Percentiles rank a stretch among this genome's conserved stretches.
Conservation (phyloP, 345 rosid genomes). For the Eucalyptus tenuipes region DNA sequence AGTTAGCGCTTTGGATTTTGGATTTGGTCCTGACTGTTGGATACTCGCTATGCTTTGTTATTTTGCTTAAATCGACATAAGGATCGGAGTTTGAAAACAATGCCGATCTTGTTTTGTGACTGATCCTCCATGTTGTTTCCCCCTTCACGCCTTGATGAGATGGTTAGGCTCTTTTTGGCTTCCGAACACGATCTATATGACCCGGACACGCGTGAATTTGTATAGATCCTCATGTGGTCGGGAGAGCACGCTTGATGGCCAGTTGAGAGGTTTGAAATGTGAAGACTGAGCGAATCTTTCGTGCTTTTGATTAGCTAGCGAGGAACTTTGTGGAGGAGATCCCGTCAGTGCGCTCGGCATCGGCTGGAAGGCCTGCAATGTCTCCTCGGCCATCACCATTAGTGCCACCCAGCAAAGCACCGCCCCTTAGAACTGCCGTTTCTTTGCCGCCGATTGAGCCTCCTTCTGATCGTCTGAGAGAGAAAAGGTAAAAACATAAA, state of each 20-base stretch:
- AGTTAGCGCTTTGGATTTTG: neutral
- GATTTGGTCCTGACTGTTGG: neutral
- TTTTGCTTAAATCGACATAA: neutral
- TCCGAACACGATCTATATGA: neutral
- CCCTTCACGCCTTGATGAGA: neutral
- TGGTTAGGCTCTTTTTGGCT: neutral
- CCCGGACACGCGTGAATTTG: neutral
- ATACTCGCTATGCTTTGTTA: neutral
- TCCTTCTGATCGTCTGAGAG: slow-evolving; percentile 40
- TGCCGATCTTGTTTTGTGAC: neutral
- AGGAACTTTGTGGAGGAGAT: slow-evolving; percentile 42
- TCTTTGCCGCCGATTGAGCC: slow-evolving; percentile 55
- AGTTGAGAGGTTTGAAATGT: neutral
- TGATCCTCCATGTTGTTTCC: neutral
- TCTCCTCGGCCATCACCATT: slow-evolving; percentile 41
- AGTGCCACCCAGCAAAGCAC: slow-evolving; percentile 43
- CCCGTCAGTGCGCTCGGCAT: slow-evolving; percentile 30
- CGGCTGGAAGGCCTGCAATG: slow-evolving; percentile 46
- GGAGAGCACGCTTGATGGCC: neutral
- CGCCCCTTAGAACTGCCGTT: slow-evolving; percentile 42
- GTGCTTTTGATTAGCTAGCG: slow-evolving; percentile 23
- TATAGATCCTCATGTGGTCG: neutral
- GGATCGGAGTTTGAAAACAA: neutral
- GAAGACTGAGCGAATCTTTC: slow-evolving; percentile 3
- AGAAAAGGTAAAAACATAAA: slow-evolving; percentile 36